A percentile compares a stretch with the other conserved stretches of the same genome.
Conservation (phyloP, 176 grass and related monocot genomes). For the Bromus sterilis region DNA sequence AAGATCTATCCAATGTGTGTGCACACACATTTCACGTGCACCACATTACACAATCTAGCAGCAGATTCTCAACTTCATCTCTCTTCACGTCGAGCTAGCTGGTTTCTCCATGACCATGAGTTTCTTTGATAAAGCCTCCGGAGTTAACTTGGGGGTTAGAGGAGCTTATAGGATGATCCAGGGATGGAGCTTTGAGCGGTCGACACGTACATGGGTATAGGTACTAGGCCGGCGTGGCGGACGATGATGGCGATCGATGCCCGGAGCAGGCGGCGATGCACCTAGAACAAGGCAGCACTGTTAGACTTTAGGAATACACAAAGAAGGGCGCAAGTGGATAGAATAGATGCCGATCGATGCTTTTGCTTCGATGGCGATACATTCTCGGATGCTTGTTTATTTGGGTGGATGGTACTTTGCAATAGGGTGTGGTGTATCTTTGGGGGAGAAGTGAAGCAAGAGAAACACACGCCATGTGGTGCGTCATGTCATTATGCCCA, state of each 20-base stretch:
- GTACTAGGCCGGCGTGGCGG: background rate
- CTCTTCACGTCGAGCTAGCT: background rate
- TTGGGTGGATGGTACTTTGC: conserved; percentile 14
- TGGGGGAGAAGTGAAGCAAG: conserved; percentile 44
- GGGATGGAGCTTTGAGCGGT: background rate
- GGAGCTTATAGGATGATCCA: background rate
- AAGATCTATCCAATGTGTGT: background rate
- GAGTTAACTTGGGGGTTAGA: background rate
- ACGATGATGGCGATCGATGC: background rate
- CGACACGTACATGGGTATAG: background rate
- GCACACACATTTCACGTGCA: conserved; percentile 17
- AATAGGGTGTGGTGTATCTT: conserved; percentile 7
- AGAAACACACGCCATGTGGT: conserved; percentile 25
- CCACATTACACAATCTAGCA: background rate
- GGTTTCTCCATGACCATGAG: too few species aligned
- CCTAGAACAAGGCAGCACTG: background rate
- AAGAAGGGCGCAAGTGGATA: conserved; percentile 40
- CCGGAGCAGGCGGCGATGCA: conserved; percentile 7
- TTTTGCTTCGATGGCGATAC: conserved; percentile 27
- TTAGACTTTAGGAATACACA: conserved; percentile 33
- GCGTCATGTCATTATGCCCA: conserved; percentile 24
- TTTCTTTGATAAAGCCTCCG: too few species aligned
- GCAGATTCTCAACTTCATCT: background rate
- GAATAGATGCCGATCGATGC: conserved; percentile 15
- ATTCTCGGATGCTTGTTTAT: conserved; percentile 46